Evolutionary conservation across 2,329 filamentous ascomycete genomes (phyloP), one percentile per base, ranked within the genome.

Genomic region (Celoporthe dispersa): DNA sequence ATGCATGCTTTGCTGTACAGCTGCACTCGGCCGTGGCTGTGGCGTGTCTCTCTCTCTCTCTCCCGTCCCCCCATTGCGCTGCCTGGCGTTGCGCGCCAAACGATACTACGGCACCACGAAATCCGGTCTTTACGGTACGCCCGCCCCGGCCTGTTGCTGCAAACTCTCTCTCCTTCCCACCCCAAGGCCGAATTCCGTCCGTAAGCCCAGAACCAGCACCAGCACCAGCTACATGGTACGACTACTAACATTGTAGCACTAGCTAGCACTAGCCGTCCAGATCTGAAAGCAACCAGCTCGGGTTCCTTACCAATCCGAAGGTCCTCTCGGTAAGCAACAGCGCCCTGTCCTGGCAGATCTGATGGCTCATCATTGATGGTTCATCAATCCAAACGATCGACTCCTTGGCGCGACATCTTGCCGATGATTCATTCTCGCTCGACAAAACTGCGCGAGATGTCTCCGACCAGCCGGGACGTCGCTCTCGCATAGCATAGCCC

Each of bases 271-370:
- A 59, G 25, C 25, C 55, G 22, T 39, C 59, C 33, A 33, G 60
- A 28, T n/a, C 57, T 59, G 31, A 59, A 37, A 39, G 37, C 19
- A 22, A 28, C 14, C 16, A 19, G 44, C 62, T 64, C 67, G 39
- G 51, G 14, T 44, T 65, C 19, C 67, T 64, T 64, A 68, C 67
- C 62, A 65, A 69, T 69, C 68, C 63, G 59, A 53, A 31, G 28
- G 41, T 51, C 55, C 6, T 55, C 39, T 61, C 68, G 44, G 60
- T 62, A n/a, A 63, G 39, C 65, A 62, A 9, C 19, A 22, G n/a
- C 14, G 31, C 37, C 41, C 19, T 37, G 8, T 37, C 51, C n/a
- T n/a, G 28, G 19, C 35, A 48, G 48, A 64, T 53, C 39, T 60
- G 25, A 39, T 31, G 41, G 39, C 28, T 64, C 28, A 51, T 64